Conservation (phyloP, 306 rosid species). For the Vicia villosa region DNA sequence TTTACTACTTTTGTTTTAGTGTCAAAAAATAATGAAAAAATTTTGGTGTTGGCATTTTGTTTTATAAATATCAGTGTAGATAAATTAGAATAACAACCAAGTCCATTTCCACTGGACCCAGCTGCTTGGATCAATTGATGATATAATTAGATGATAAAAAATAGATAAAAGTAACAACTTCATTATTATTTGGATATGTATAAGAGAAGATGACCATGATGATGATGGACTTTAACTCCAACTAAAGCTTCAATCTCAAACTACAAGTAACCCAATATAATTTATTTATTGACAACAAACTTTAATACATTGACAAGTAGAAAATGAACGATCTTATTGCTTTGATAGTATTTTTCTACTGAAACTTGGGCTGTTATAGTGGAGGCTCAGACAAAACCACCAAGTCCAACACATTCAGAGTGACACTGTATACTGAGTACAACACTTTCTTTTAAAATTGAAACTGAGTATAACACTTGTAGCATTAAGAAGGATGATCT, state of each 20-base stretch:
- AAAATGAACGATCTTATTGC: background rate
- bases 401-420: background rate
- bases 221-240: no score
- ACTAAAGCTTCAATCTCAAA: background rate
- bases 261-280: background rate
- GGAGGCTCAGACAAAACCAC: conserved; percentile 7
- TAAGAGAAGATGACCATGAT: no score
- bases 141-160: no score
- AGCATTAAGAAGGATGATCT: conserved; percentile 22
- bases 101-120: no score
- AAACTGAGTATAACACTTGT: conserved; percentile 2
- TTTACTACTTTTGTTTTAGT: no score
- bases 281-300: background rate
- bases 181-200: no score
- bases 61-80: no score
- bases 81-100: no score
- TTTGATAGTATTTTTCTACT: background rate
- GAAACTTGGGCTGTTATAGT: background rate
- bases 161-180: no score
- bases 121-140: no score
- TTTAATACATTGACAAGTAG: background rate
- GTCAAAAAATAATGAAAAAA: no score
- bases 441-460: background rate
- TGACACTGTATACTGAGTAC: background rate
- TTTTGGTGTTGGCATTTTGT: no score